Conservation (phyloP, 257 asterid genomes). For the Primulina tabacum region DNA sequence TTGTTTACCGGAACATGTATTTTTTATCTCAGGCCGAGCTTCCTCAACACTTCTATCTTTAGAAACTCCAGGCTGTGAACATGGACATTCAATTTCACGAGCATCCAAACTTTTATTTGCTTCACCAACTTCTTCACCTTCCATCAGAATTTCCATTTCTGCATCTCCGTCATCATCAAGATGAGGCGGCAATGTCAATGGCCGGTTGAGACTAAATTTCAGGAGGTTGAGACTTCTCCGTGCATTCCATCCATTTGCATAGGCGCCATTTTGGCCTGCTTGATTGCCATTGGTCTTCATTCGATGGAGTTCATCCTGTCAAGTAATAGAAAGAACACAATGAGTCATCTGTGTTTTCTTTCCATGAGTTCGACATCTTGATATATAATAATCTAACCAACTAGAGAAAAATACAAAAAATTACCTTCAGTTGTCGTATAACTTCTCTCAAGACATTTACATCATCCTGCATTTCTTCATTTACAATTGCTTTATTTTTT, state of each 20-base stretch:
- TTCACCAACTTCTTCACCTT: slow-evolving; percentile 26
- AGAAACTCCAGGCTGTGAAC: slow-evolving; percentile 23
- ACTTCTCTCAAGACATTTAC: slow-evolving; percentile 80
- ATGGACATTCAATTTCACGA: not conserved
- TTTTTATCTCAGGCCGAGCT: not conserved
- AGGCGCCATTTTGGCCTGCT: slow-evolving; percentile 52
- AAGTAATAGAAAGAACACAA: not conserved
- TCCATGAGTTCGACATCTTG: not conserved
- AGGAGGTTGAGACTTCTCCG: slow-evolving; percentile 88
- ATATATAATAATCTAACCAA: not conserved
- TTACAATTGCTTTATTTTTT: slow-evolving; percentile 82
- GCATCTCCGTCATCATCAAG: slow-evolving; percentile 81
- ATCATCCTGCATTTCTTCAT: slow-evolving; percentile 97
- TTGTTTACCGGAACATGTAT: slow-evolving; percentile 28
- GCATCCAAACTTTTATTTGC: not conserved
- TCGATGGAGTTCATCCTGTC: slow-evolving; percentile 70
- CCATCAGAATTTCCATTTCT: slow-evolving; percentile 89
- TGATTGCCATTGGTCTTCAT: slow-evolving; percentile 65
- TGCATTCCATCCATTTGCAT: slow-evolving; percentile 81
- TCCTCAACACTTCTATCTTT: slow-evolving; percentile 27
- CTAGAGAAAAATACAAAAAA: slow-evolving; percentile 11
- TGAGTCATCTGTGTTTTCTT: not conserved
- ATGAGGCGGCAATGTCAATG: slow-evolving; percentile 62
- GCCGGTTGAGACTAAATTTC: slow-evolving; percentile 86
- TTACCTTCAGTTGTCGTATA: slow-evolving; percentile 74